These are phyloP conservation scores for Capsella bursapastoris DNA, from an alignment of 345 rosid genomes.

Conservation along the genomic window DNA sequence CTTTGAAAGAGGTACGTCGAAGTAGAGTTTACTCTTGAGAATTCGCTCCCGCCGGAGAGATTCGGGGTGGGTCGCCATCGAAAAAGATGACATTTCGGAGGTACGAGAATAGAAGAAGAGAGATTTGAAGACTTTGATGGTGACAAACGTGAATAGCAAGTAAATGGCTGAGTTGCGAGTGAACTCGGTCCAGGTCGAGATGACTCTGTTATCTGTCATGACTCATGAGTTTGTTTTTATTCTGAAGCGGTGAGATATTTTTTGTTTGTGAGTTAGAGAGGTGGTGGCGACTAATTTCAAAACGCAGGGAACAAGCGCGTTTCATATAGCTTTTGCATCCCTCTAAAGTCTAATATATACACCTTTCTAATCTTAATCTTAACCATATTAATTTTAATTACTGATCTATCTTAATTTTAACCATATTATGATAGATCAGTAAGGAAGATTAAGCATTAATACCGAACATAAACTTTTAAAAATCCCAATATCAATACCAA, in stretches of 20 bases:
- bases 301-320: constrained; percentile 32
- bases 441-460: too few relatives aligned
- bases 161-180: constrained; percentile 48
- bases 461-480: too few relatives aligned
- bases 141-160: constrained; percentile 40
- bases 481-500: too few relatives aligned
- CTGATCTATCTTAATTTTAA: too few relatives aligned
- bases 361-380: too few relatives aligned
- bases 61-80: constrained; percentile 46
- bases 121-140: constrained; percentile 42
- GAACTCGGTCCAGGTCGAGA: constrained; percentile 44
- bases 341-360: too few relatives aligned
- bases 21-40: constrained; percentile 78
- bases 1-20: constrained; percentile 61
- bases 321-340: too few relatives aligned
- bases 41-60: constrained; percentile 65
- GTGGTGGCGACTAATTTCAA: neutral
- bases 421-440: too few relatives aligned
- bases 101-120: constrained; percentile 34
- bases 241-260: constrained; percentile 19
- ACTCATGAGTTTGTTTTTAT: neutral
- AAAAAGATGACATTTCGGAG: constrained; percentile 45
- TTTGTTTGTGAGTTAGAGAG: neutral
- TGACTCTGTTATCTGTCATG: constrained; percentile 24
- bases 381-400: too few relatives aligned